Evolutionary conservation across 192 early-diverging fungal species (phyloP).

Genomic region (Rhizophagus sp.): DNA sequence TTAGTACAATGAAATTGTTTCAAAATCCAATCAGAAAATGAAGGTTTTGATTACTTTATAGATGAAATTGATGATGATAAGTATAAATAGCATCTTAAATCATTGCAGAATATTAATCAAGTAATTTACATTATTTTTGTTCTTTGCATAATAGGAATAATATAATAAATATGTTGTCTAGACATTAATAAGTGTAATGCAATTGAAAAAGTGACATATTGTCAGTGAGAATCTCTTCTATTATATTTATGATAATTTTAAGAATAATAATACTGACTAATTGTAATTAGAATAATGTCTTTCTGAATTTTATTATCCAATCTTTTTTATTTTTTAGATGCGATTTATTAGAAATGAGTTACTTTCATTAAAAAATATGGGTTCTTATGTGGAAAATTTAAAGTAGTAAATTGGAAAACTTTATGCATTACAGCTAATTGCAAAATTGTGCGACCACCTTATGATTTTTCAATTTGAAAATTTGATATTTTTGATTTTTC

Average conservation of each 20-base stretch:
- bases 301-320: constrained; percentile 10
- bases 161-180: background rate
- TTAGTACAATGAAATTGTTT: constrained; percentile 10
- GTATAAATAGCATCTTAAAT: constrained; percentile 12
- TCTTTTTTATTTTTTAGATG: constrained; percentile 17
- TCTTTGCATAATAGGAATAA: background rate
- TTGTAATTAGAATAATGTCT: constrained; percentile 16
- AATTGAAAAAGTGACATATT: constrained; percentile 19
- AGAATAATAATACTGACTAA: background rate
- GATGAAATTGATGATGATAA: constrained; percentile 7
- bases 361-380: constrained; percentile 16
- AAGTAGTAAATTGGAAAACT: constrained; percentile 4
- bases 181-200: constrained; percentile 7
- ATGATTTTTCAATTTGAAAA: too few species aligned
- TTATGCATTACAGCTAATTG: too few species aligned
- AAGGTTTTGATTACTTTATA: background rate
- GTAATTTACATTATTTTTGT: constrained; percentile 4
- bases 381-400: constrained; percentile 2
- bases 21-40: background rate
- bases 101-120: constrained; percentile 14
- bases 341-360: constrained; percentile 7
- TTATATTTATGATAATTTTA: constrained; percentile 9
- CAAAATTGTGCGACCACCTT: too few species aligned
- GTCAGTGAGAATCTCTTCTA: constrained; percentile 4
- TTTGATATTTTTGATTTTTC: too few species aligned